Evolutionary conservation across 169 alveolate species (phyloP).

Genomic region (Fabrea salina): DNA sequence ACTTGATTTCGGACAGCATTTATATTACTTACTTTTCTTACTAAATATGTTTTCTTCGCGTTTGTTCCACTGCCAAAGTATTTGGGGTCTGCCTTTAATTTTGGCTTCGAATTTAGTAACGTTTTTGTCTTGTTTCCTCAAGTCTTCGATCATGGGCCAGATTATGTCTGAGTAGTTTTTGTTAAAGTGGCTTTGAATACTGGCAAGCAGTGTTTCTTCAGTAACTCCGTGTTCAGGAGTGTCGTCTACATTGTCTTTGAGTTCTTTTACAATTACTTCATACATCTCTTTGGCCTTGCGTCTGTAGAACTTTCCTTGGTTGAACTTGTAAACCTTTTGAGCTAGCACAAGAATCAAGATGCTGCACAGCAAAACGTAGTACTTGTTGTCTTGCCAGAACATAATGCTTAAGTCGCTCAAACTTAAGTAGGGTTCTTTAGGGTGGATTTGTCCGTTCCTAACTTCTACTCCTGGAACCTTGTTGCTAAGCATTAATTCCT

Average conservation of each 20-base stretch:
- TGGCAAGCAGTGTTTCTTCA: background rate
- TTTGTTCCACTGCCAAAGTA: conserved; percentile 22
- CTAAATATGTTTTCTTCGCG: no score
- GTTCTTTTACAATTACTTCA: background rate
- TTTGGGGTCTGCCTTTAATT: background rate
- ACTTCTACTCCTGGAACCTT: background rate
- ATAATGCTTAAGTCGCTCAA: background rate
- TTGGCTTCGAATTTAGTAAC: conserved; percentile 2
- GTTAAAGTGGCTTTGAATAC: background rate
- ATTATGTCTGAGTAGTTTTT: background rate
- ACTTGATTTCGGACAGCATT: conserved; percentile 9
- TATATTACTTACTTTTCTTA: no score
- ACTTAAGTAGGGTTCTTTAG: conserved; percentile 8
- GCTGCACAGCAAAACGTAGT: background rate
- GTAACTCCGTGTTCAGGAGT: conserved; percentile 12
- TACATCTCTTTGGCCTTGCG: background rate
- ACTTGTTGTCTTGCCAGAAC: background rate
- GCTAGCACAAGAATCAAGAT: background rate
- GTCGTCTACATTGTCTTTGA: conserved; percentile 25
- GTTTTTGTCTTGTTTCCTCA: conserved; percentile 7
- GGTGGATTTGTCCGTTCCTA: background rate
- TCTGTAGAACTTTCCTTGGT: background rate
- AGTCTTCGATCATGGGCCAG: conserved; percentile 11
- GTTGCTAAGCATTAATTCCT: background rate
- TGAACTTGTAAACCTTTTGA: background rate